Conservation (phyloP, 2,329 filamentous ascomycete genomes). For the Paracamarosporium sp. region DNA sequence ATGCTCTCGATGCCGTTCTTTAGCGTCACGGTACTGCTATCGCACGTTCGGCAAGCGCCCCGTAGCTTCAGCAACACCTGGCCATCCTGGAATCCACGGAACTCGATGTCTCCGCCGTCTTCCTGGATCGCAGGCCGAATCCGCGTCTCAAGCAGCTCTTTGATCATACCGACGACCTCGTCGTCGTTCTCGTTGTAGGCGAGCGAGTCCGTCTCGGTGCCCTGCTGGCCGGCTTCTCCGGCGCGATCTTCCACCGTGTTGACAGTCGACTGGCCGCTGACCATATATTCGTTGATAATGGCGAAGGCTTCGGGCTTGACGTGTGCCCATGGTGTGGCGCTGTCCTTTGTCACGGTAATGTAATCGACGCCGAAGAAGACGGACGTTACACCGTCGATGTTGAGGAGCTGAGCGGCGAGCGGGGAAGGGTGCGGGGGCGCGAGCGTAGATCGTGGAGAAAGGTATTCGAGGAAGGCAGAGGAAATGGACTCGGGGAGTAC, state of each 20-base stretch:
- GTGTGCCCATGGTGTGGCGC: slow-evolving; percentile 89
- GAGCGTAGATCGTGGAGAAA: slow-evolving; percentile 86
- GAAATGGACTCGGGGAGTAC: slow-evolving; percentile 78
- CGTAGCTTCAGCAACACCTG: slow-evolving; percentile 85
- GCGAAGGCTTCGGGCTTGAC: slow-evolving; percentile 95
- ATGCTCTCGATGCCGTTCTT: slow-evolving; percentile 99
- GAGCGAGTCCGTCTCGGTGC: slow-evolving; percentile 70
- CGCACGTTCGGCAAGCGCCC: slow-evolving; percentile 93
- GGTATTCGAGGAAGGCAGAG: slow-evolving; percentile 87
- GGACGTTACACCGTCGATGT: slow-evolving; percentile 90
- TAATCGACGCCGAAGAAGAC: slow-evolving; percentile 96
- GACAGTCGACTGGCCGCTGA: slow-evolving; percentile 81
- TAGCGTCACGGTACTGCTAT: slow-evolving; percentile 93
- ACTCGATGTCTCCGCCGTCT: slow-evolving; percentile 97
- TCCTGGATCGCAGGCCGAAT: slow-evolving; percentile 97
- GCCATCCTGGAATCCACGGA: slow-evolving; percentile 85
- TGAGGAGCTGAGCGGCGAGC: slow-evolving; percentile 87
- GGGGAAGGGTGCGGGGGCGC: slow-evolving; percentile 89
- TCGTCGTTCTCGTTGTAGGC: slow-evolving; percentile 88
- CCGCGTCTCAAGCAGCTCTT: slow-evolving; percentile 92
- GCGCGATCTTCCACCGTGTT: slow-evolving; percentile 69
- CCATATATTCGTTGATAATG: slow-evolving; percentile 91
- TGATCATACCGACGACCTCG: slow-evolving; percentile 98
- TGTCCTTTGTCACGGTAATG: slow-evolving; percentile 93
- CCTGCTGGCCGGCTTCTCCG: slow-evolving; percentile 57